Percentiles rank a stretch among this genome's conserved stretches.
Evolutionary conservation across 768 basidiomycete genomes (phyloP).

Genomic region (Leccinum variicolor): DNA sequence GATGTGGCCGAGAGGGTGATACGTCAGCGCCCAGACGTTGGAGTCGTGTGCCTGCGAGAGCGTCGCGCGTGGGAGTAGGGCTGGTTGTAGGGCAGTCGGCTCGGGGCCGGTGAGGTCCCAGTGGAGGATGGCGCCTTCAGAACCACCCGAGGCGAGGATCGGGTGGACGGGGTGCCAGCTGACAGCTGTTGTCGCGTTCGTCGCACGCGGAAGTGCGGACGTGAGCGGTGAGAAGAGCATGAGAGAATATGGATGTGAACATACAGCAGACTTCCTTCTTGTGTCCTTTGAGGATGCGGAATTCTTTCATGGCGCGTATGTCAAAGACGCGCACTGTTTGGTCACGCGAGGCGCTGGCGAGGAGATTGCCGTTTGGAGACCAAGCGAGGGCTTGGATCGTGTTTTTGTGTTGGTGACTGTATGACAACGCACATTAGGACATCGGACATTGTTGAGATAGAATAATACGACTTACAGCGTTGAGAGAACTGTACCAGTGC

Average conservation of each 20-base stretch:
- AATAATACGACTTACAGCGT: conserved; percentile 62
- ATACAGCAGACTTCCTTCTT: conserved; percentile 97
- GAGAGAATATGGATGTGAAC: conserved; percentile 30
- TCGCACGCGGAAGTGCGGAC: not conserved
- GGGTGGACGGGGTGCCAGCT: conserved; percentile 97
- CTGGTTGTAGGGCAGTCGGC: conserved; percentile 34
- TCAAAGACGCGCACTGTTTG: conserved; percentile 96
- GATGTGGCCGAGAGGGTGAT: conserved; percentile 94
- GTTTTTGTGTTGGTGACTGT: conserved; percentile 97
- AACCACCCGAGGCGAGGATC: conserved; percentile 89
- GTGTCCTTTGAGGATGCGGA: conserved; percentile 89
- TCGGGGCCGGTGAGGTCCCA: conserved; percentile 82
- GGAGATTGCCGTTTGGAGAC: conserved; percentile 92
- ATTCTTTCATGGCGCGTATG: conserved; percentile 97
- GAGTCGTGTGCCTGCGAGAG: conserved; percentile 98
- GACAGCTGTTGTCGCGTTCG: conserved; percentile 50
- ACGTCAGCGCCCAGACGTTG: conserved; percentile 94
- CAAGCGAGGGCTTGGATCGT: conserved; percentile 91
- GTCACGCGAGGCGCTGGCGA: conserved; percentile 94
- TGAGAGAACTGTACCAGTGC: conserved; percentile 85
- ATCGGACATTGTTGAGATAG: not conserved
- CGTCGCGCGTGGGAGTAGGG: conserved; percentile 67
- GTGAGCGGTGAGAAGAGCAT: not conserved
- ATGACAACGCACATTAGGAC: not conserved
- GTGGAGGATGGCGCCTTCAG: conserved; percentile 90